Base-by-base conservation (phyloP, 2,329 filamentous ascomycete genomes). In the Aspergillus arachidicola region DNA sequence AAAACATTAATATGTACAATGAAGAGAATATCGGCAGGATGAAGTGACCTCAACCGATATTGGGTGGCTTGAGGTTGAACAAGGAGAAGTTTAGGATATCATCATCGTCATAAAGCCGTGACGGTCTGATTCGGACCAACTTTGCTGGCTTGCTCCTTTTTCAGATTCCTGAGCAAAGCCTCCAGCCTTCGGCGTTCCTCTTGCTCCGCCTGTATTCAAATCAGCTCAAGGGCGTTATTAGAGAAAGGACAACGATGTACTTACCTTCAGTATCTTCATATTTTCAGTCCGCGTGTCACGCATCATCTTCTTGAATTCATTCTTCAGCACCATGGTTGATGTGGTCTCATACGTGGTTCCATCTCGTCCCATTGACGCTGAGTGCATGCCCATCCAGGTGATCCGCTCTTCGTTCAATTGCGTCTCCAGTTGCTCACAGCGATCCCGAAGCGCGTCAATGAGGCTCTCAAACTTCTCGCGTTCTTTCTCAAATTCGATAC, bases 271-370 rank as follows among this genome's bases (percentile, higher is more conserved):
- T 64, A 84, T 81, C 78, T 85, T 89, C 71, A 87, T 80, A 65
- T 86, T 88, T 75, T 92, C 90, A 1, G 84, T 82, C 65, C 89
- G 85, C 55, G 87, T 87, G 72, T 92, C 89, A 66, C 88, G 84
- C 89, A 92, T 91, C 89, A 92, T 92, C 80, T 90, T 91, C 81
- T 91, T 91, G 74, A 92, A 92, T 75, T 92, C 90, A 66, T 88
- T 89, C 76, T 88, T 88, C 72, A 92, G 73, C 46, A 91, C 88
- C 77, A 86, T 86, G 28, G 87, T 89, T 69, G 88, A 91, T 12
- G 88, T 91, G 11, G 82, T 85, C 67, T 89, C 87, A 16, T 76
- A 71, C 60, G 79, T 73, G 57, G 51, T 38, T 55, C 76, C 72
- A 67, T 78, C 69, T 62, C 75, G 72, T 57, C 74, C 67, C 68